Evolutionary conservation across 768 basidiomycete species (phyloP).

Genomic region (Calocybe gangraenosa): DNA sequence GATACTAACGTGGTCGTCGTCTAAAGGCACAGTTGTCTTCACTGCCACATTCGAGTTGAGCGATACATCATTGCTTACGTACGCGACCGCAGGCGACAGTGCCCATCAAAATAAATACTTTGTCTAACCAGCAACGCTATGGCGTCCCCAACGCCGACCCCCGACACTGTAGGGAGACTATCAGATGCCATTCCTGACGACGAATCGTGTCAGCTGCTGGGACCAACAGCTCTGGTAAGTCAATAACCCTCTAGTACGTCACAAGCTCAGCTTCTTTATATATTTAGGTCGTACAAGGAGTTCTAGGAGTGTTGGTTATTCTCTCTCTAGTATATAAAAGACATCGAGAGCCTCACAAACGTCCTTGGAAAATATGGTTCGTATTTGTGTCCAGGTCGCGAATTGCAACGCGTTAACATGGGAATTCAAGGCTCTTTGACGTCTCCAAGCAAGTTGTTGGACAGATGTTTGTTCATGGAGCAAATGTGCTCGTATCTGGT

Average conservation of each 20-base stretch:
- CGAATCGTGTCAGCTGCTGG: conserved; percentile 50
- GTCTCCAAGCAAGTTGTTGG: conserved; percentile 90
- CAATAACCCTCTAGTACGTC: conserved; percentile 3
- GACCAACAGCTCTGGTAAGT: conserved; percentile 47
- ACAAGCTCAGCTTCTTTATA: conserved; percentile 22
- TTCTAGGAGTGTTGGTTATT: conserved; percentile 91
- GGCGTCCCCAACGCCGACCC: conserved; percentile 3
- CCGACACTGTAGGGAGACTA: not conserved
- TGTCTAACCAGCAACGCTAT: not conserved
- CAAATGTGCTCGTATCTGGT: conserved; percentile 77
- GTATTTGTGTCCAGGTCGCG: conserved; percentile 18
- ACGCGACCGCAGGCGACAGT: not conserved
- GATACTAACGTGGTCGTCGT: conserved; percentile 1
- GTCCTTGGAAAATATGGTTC: conserved; percentile 92
- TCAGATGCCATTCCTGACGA: conserved; percentile 34
- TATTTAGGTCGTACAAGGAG: conserved; percentile 72
- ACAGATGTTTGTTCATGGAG: conserved; percentile 74
- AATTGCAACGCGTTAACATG: conserved; percentile 9
- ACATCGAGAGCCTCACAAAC: conserved; percentile 77
- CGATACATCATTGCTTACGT: conserved; percentile 15
- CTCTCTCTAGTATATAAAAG: conserved; percentile 84
- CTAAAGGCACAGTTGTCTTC: not conserved
- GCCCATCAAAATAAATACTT: too few species aligned
- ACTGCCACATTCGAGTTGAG: conserved; percentile 7
- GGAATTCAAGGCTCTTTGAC: conserved; percentile 70